These are phyloP conservation scores for Candida taoyuanica DNA, from an alignment of 805 yeast genomes.

Conservation along the genomic window DNA sequence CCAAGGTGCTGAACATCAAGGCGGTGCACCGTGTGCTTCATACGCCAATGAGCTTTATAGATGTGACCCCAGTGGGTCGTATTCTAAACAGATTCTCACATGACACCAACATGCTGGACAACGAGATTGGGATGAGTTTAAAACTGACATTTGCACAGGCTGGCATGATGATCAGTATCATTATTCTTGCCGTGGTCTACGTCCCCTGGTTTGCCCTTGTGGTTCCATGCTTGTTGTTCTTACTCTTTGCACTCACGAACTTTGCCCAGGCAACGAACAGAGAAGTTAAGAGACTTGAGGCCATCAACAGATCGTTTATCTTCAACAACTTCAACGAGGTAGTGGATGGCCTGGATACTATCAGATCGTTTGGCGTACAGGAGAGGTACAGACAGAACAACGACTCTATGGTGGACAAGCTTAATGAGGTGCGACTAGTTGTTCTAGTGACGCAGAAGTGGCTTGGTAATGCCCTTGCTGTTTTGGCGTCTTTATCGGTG, in stretches of 20 bases:
- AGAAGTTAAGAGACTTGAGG: constrained; percentile 74
- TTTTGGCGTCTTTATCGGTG: constrained; percentile 44
- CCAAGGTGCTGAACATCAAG: constrained; percentile 31
- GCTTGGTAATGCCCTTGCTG: constrained; percentile 55
- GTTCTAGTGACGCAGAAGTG: constrained; percentile 64
- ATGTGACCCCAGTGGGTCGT: constrained; percentile 61
- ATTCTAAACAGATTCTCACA: constrained; percentile 30
- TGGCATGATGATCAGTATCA: constrained; percentile 47
- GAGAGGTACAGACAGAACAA: constrained; percentile 42
- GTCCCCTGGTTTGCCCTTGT: constrained; percentile 73
- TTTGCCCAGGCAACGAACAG: constrained; percentile 67
- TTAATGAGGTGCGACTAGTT: constrained; percentile 62
- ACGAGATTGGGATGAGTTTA: constrained; percentile 62
- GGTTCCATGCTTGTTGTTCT: constrained; percentile 41
- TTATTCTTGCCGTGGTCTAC: constrained; percentile 58
- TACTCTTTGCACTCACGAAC: constrained; percentile 41
- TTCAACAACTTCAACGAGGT: constrained; percentile 68
- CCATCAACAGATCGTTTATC: constrained; percentile 62
- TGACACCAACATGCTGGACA: constrained; percentile 77
- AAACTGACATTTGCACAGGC: constrained; percentile 47
- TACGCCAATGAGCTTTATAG: constrained; percentile 77
- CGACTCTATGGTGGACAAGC: constrained; percentile 43
- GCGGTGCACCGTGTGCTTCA: constrained; percentile 55
- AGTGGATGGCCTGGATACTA: constrained; percentile 57
- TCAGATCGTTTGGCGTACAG: constrained; percentile 49